Percentiles rank a stretch among this genome's conserved stretches.
phyloP scores from a whole-genome alignment of 331 rosid species.

The Pyrus hybrid region DNA sequence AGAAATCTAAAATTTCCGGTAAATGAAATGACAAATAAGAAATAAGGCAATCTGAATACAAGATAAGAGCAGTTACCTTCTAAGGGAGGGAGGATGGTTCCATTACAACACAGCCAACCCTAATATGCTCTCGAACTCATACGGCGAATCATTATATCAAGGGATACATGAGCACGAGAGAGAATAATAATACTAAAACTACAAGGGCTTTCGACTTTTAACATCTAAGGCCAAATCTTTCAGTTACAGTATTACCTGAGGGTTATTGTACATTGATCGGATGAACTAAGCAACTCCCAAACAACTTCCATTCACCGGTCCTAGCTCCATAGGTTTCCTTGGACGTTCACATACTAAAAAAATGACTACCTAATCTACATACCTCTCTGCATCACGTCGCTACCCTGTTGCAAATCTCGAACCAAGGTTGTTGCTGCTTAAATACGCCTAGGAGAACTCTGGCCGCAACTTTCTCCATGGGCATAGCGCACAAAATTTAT shows the following conservation, averaged over 20 bases:
- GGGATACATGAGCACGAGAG: conserved; percentile 17
- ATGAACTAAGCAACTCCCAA: conserved; percentile 47
- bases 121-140: neutral
- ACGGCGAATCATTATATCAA: conserved; percentile 12
- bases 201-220: conserved; percentile 21
- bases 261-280: conserved; percentile 80
- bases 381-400: conserved; percentile 54
- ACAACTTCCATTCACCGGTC: conserved; percentile 55
- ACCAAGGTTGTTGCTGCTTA: conserved; percentile 39
- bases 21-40: neutral
- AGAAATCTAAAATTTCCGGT: neutral
- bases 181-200: conserved; percentile 20
- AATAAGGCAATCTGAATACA: neutral
- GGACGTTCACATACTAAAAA: conserved; percentile 56
- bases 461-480: conserved; percentile 42
- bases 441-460: conserved; percentile 57
- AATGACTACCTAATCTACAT: conserved; percentile 76
- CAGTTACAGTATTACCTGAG: conserved; percentile 67
- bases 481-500: conserved; percentile 63
- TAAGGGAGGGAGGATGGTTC: conserved; percentile 31
- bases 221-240: conserved; percentile 45
- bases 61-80: conserved; percentile 10
- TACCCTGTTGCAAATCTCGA: conserved; percentile 46
- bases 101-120: conserved; percentile 30
- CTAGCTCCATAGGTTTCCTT: conserved; percentile 25